Conservation (phyloP, 768 basidiomycete species). For the Suillus subaureus region DNA sequence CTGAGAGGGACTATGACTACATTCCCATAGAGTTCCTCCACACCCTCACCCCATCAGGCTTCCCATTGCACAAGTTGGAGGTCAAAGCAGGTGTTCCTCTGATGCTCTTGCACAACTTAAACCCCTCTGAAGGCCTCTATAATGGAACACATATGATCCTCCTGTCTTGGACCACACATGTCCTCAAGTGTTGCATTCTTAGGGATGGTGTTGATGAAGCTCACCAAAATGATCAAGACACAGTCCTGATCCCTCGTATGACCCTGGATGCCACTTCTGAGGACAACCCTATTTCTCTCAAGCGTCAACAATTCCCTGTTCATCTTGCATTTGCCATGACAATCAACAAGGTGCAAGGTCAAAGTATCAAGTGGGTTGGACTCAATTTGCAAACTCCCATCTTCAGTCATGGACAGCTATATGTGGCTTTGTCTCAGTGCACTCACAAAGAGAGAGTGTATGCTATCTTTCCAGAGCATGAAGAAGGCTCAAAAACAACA, state of each 20-base stretch:
- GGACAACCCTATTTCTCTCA: conserved; percentile 26
- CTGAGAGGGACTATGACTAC: conserved; percentile 24
- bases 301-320: conserved; percentile 33
- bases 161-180: conserved; percentile 18
- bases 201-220: conserved; percentile 21
- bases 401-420: conserved; percentile 40
- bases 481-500: too few relatives aligned
- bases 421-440: conserved; percentile 35
- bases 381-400: conserved; percentile 30
- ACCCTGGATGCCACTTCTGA: conserved; percentile 20
- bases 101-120: conserved; percentile 48
- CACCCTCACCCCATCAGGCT: conserved; percentile 36
- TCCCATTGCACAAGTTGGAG: conserved; percentile 40
- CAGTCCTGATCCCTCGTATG: conserved; percentile 34
- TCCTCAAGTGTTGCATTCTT: conserved; percentile 29
- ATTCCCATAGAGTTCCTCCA: conserved; percentile 43
- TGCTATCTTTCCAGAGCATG: too few relatives aligned
- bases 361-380: conserved; percentile 34
- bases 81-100: conserved; percentile 39
- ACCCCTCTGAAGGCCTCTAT: conserved; percentile 38
- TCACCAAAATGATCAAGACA: conserved; percentile 19
- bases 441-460: too few relatives aligned
- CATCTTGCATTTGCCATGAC: conserved; percentile 40
- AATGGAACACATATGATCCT: conserved; percentile 37
- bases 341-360: conserved; percentile 44